Evolutionary conservation across 257 asterid genomes (phyloP), one percentile per base, ranked within the genome.

Genomic region (Orobanche coerulescens): DNA sequence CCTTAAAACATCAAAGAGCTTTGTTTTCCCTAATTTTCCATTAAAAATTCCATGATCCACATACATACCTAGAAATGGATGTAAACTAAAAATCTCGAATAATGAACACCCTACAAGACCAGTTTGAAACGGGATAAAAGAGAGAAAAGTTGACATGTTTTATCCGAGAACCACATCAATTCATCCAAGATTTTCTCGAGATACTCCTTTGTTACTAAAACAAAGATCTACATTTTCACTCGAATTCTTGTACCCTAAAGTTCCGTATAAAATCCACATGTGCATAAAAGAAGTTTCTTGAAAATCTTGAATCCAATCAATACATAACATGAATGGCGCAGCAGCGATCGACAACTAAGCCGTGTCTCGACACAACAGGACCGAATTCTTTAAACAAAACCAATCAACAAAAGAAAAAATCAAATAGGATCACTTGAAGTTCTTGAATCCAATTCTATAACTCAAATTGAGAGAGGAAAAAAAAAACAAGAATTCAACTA

Each of bases 141-240:
- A 18, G 51, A 61, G 12, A 50, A 9, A 13, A 30, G 2, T 1
- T 42, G 57, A 24, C 22, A 43, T 49, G 13, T 52, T 8, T 44
- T 12, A 19, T 44, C 33, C 13, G 14, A 62, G 20, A 57, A 51
- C 7, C 34, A 0, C 30, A 56, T 49, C 53, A 22, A 55, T 16
- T n/a, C 59, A 69, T 60, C 71, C 50, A 40, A 67, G 26, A 20
- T 73, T 34, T 48, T 22, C 53, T 15, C 40, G 64, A 13, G 30
- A 19, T 50, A 46, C 47, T 43, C 20, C 40, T 14, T 51, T 31
- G 16, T 16, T 4, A 14, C 12, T 11, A 16, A 31, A 39, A 7
- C 20, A 54, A 43, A 55, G 26, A 24, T 31, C 60, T 58, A 48
- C 39, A 23, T 52, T 54, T 63, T 63, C 43, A 59, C 51, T 46